phyloP scores from a whole-genome alignment of 2,329 filamentous ascomycete genomes.

The Paraconiothyrium sp. region DNA sequence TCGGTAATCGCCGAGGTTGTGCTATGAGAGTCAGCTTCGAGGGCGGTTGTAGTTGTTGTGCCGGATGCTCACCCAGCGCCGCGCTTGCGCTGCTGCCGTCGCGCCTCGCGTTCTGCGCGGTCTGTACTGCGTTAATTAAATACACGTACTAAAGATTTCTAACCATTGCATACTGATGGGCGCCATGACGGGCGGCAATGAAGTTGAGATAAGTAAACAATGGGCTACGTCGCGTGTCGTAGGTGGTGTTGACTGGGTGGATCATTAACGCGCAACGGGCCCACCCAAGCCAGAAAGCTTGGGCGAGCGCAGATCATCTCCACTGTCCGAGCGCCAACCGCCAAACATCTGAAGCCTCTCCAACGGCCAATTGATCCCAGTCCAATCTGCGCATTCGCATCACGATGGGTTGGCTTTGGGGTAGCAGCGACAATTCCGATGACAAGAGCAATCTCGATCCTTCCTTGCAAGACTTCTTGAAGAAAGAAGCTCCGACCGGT shows the following conservation, averaged over 20 bases:
- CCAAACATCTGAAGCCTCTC: constrained; percentile 6
- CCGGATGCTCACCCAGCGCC: constrained; percentile 62
- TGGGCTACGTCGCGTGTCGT: constrained; percentile 10
- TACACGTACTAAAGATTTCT: background rate
- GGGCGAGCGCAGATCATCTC: constrained; percentile 17
- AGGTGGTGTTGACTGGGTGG: constrained; percentile 20
- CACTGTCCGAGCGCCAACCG: constrained; percentile 9
- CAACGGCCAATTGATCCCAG: background rate
- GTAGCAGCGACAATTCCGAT: constrained; percentile 53
- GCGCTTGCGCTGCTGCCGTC: constrained; percentile 65
- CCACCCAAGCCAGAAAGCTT: background rate
- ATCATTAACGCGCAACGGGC: constrained; percentile 15
- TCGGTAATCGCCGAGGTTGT: constrained; percentile 59
- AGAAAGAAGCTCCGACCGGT: constrained; percentile 81
- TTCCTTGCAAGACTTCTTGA: constrained; percentile 82
- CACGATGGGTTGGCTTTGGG: constrained; percentile 72
- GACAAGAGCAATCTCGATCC: constrained; percentile 79
- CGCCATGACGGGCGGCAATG: constrained; percentile 35
- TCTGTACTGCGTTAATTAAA: constrained; percentile 44
- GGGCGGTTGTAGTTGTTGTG: constrained; percentile 10
- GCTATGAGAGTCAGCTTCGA: constrained; percentile 46
- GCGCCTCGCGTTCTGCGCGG: constrained; percentile 57
- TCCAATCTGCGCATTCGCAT: background rate
- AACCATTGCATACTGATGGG: constrained; percentile 40
- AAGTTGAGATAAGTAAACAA: background rate